phyloP scores from a whole-genome alignment of 306 rosid genomes.

The Vicia villosa region DNA sequence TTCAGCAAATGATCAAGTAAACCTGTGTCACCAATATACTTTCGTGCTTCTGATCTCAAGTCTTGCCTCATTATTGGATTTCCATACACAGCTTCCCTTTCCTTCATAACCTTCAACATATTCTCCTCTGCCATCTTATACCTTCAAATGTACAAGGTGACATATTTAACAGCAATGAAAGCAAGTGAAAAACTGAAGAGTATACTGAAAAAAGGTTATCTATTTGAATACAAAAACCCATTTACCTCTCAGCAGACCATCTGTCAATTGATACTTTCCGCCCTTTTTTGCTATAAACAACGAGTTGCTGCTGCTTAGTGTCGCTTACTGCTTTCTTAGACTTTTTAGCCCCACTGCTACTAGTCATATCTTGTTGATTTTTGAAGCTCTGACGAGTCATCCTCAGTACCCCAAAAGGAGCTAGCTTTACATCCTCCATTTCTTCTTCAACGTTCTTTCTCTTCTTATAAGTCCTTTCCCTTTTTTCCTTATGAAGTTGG shows the following conservation, averaged over 20 bases:
- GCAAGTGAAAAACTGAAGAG: neutral
- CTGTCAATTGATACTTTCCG: constrained; percentile 56
- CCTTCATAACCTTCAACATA: constrained; percentile 78
- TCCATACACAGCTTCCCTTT: constrained; percentile 59
- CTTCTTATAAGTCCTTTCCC: constrained; percentile 5
- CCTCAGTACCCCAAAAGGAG: constrained; percentile 24
- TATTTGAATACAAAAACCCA: neutral
- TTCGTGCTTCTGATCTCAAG: constrained; percentile 79
- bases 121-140: constrained; percentile 74
- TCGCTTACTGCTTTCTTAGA: constrained; percentile 31
- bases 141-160: constrained; percentile 46
- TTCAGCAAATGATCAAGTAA: constrained; percentile 85
- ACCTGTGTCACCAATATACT: constrained; percentile 88
- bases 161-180: neutral
- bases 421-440: constrained; percentile 27
- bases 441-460: constrained; percentile 40
- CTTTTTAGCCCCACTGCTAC: constrained; percentile 28
- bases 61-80: constrained; percentile 73
- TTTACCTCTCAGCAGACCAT: constrained; percentile 53
- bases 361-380: constrained; percentile 35
- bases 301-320: constrained; percentile 40
- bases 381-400: constrained; percentile 50
- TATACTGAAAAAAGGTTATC: neutral
- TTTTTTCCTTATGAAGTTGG: constrained; percentile 22
- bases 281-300: constrained; percentile 43